Evolutionary conservation across 2,329 filamentous ascomycete species (phyloP), one percentile per base, ranked within the genome.

Genomic region (Xylaria polymorpha): DNA sequence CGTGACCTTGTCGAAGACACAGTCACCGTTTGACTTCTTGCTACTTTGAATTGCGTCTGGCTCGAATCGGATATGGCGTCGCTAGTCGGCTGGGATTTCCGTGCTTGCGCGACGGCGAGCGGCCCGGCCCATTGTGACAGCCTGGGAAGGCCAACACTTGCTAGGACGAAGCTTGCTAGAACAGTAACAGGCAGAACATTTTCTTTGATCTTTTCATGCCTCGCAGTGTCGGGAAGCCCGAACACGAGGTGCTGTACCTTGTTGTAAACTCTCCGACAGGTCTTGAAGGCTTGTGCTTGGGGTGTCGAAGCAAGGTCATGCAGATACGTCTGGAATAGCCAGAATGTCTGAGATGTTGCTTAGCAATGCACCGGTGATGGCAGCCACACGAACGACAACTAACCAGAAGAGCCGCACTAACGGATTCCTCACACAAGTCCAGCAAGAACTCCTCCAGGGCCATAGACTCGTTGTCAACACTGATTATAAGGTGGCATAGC

Each of bases 401-500:
- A 84, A 95, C 93, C 84, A 96, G 84, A 73, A 96, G 84, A 69
- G 93, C 92, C 71, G 92, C 92, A 75, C 93, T 95, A 73, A 94
- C 93, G 20, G 92, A 95, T 82, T 95, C 92, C 81, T 96, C 92
- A 81, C 93, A 96, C 69, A 96, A 83, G 80, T 96, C 93, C 77
- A 95, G 84, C 76, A 96, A 87, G 79, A 95, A 96, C 83, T 96
- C 93, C 82, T 96, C 93, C 81, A 96, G 81, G 58, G 93, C 93
- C 92, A 96, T 94, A 74, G 92, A 95, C 85, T 96, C 93, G 82
- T 95, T 96, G 84, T 95, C 90, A 80, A 95, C 88, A 81, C 92
- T 94, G 78, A 96, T 92, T 82, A 94, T 90, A 72, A 96, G 89
- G 83, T 96, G 93, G 80, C 93, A 96, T 85, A 96, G 85, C 84